These are phyloP conservation scores for Nelumbo lutea DNA, from an alignment of 164 flowering plant species.

Conservation along the genomic window DNA sequence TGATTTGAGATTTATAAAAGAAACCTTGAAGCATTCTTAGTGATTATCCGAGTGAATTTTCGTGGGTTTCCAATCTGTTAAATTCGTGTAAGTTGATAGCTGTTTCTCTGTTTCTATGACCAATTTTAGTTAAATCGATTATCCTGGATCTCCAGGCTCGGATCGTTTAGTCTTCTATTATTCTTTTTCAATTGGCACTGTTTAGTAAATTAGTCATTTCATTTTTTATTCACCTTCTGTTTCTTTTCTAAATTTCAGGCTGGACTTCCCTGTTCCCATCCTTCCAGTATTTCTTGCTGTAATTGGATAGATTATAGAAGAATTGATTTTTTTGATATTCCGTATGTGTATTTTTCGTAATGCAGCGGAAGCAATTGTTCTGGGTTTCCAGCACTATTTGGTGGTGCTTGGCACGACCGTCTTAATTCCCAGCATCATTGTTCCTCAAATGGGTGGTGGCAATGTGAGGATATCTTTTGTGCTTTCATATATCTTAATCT, in stretches of 20 bases:
- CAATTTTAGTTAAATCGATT: neutral
- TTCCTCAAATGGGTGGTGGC: constrained; percentile 80
- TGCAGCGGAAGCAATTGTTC: constrained; percentile 54
- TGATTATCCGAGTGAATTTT: neutral
- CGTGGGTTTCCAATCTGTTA: neutral
- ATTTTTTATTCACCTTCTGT: neutral
- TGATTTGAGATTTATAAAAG: neutral
- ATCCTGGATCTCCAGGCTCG: neutral
- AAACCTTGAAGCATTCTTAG: too few relatives aligned
- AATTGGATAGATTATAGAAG: neutral
- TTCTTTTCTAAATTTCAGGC: neutral
- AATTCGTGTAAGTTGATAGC: neutral
- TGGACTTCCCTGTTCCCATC: neutral
- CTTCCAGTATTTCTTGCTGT: neutral
- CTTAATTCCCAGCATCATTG: constrained; percentile 55
- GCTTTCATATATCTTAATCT: neutral
- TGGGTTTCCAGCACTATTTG: constrained; percentile 77
- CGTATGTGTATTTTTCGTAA: neutral
- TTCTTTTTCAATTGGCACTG: too few relatives aligned
- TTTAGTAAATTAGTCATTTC: neutral
- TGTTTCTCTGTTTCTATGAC: neutral
- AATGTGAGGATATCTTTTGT: constrained; percentile 33
- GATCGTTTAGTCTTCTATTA: neutral
- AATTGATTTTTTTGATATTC: neutral
- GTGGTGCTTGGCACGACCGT: constrained; percentile 59